Base-by-base conservation (phyloP, 176 grass and related monocot genomes). In the Typha latifolia region DNA sequence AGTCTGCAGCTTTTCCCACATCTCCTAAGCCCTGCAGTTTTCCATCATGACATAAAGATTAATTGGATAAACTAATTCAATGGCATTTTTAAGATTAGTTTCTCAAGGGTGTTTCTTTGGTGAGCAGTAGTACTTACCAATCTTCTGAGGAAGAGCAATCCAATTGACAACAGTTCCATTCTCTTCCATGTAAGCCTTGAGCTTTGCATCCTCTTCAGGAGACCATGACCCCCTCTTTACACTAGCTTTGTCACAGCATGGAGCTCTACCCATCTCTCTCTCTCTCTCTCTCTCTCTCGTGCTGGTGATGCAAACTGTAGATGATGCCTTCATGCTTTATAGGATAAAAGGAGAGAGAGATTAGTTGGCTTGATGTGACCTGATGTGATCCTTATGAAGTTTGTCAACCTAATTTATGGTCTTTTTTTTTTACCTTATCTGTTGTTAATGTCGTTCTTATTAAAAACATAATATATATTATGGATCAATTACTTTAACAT, bases 171-270 rank as follows among this genome's bases (percentile, higher is more conserved):
- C 90, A 10, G 83, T 86, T 16, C 90, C 90, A 66, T 84, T 81
- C 83, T 95, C 80, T 65, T 95, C 78, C 4, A 95, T 95, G 83
- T 90, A 95, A 76, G 66, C 68, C 86, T 95, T 95, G 83, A 95
- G 84, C 82, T 82, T 84, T 37, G 77, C 78, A 27, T 95, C 90
- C 76, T 95, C 90, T 78, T 86, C 90, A 18, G 82, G 90, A 9
- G 90, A 95, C 90, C 90, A 95, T 51, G 90, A 86, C 12, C 90
- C 90, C 69, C 81, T 95, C 86, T 95, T 95, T 77, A 95, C 90
- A 68, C 74, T 80, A 2, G 86, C 74, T 80, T 95, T 95, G 80
- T 95, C 90, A 63, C 90, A 95, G 81, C 90, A 95, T 19, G 90
- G 90, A 56, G 86, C 90, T 52, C 90, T 86, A 15, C 90, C 90